A percentile compares a stretch with the other conserved stretches of the same genome.
These are phyloP conservation scores for Phycomyces nitens DNA, from an alignment of 192 early-diverging fungal species.

Conservation along the genomic window DNA sequence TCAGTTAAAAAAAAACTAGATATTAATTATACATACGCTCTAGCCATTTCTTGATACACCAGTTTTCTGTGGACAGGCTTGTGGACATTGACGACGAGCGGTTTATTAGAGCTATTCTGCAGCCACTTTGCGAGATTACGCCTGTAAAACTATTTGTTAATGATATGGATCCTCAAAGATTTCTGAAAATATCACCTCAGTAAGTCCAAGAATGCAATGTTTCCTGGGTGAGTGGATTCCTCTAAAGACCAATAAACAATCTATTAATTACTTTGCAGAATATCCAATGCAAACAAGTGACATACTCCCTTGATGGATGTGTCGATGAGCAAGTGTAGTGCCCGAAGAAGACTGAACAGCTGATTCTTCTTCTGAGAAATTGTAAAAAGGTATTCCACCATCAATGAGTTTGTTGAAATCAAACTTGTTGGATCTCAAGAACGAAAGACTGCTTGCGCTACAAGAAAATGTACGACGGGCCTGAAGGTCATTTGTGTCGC, in stretches of 20 bases:
- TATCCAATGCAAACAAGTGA: background rate
- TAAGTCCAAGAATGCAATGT: too few relatives aligned
- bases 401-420: constrained; percentile 89
- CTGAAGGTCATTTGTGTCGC: constrained; percentile 6
- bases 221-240: too few relatives aligned
- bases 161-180: background rate
- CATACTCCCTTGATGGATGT: background rate
- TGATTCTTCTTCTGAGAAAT: constrained; percentile 51
- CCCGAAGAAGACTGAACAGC: constrained; percentile 12
- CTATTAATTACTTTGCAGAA: too few relatives aligned
- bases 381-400: constrained; percentile 75
- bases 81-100: constrained; percentile 41
- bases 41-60: constrained; percentile 70
- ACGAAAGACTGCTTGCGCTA: constrained; percentile 60
- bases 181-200: background rate
- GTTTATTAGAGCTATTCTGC: constrained; percentile 19
- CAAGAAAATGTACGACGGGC: constrained; percentile 1
- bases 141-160: constrained; percentile 17
- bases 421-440: constrained; percentile 73
- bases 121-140: constrained; percentile 42
- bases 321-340: background rate
- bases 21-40: constrained; percentile 14
- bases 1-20: background rate
- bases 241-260: too few relatives aligned
- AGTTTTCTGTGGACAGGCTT: constrained; percentile 68